Conservation (phyloP, 2,329 filamentous ascomycete genomes). For the Exserohilum rostratum region DNA sequence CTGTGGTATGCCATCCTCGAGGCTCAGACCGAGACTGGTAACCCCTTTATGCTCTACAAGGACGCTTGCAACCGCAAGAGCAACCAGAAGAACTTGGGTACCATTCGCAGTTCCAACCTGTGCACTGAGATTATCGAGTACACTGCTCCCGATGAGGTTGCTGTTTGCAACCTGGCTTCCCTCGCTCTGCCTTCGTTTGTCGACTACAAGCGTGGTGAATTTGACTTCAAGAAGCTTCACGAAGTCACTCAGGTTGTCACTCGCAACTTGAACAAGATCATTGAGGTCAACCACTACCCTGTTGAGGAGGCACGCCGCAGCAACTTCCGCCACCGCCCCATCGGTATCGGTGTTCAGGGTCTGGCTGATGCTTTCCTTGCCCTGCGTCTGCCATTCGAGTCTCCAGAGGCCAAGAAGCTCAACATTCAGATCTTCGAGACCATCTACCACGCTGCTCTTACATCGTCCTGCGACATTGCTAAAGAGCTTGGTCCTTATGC, state of each 20-base stretch:
- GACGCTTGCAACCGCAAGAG: conserved; percentile 98
- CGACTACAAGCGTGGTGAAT: conserved; percentile 81
- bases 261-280: conserved; percentile 96
- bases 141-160: conserved; percentile 95
- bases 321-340: conserved; percentile 96
- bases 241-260: conserved; percentile 92
- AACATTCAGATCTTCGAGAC: conserved; percentile 99
- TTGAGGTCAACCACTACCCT: conserved; percentile 98
- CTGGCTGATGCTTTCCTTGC: conserved; percentile 98
- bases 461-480: conserved; percentile 84
- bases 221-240: conserved; percentile 96
- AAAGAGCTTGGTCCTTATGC: conserved; percentile 83
- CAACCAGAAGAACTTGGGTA: conserved; percentile 99
- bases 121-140: conserved; percentile 99
- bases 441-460: conserved; percentile 95
- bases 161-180: conserved; percentile 97
- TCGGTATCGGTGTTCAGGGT: conserved; percentile 96
- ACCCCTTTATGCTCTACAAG: conserved; percentile 99
- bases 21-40: conserved; percentile 97
- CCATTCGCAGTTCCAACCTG: conserved; percentile 96
- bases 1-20: conserved; percentile 99
- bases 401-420: conserved; percentile 86
- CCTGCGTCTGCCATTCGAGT: conserved; percentile 95
- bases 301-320: conserved; percentile 90
- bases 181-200: conserved; percentile 90